Evolutionary conservation across 1,139 yeast species (phyloP).

Genomic region (Suhomyces terraborum): DNA sequence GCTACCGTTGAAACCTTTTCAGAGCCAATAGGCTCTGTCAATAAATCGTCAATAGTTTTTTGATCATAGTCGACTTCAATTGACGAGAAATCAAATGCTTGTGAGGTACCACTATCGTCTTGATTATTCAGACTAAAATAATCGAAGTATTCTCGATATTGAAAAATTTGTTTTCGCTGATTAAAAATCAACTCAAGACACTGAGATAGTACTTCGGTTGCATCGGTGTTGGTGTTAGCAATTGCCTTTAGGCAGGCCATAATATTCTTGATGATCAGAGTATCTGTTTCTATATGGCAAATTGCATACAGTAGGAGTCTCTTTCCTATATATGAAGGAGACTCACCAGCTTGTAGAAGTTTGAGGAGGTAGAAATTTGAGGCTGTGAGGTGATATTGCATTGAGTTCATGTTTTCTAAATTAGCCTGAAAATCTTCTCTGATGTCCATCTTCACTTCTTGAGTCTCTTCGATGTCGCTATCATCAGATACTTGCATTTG

Average conservation of each 20-base stretch:
- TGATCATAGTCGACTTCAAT: not conserved
- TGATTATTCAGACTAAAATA: not conserved
- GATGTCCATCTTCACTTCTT: not conserved
- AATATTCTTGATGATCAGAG: conserved; percentile 12
- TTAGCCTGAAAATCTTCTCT: not conserved
- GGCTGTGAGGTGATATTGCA: not conserved
- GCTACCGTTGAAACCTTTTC: not conserved
- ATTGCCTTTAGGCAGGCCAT: conserved; percentile 19
- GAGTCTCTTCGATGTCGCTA: conserved; percentile 25
- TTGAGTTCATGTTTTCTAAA: not conserved
- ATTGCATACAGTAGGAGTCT: conserved; percentile 30
- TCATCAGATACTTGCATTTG: conserved; percentile 41
- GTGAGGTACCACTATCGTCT: not conserved
- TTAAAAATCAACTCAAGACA: conserved; percentile 21
- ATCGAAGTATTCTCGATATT: not conserved
- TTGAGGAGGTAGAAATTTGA: conserved; percentile 14
- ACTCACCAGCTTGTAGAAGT: conserved; percentile 31
- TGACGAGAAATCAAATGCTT: not conserved
- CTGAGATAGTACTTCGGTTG: conserved; percentile 16
- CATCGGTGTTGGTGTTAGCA: conserved; percentile 17
- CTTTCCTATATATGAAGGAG: conserved; percentile 30
- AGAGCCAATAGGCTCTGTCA: not conserved
- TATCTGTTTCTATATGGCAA: conserved; percentile 20
- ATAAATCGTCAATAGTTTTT: not conserved
- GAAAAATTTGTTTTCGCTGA: conserved; percentile 6